A percentile compares a stretch with the other conserved stretches of the same genome.
These are phyloP conservation scores for Rhodotorula paludigena DNA, from an alignment of 768 basidiomycete species.

Conservation along the genomic window DNA sequence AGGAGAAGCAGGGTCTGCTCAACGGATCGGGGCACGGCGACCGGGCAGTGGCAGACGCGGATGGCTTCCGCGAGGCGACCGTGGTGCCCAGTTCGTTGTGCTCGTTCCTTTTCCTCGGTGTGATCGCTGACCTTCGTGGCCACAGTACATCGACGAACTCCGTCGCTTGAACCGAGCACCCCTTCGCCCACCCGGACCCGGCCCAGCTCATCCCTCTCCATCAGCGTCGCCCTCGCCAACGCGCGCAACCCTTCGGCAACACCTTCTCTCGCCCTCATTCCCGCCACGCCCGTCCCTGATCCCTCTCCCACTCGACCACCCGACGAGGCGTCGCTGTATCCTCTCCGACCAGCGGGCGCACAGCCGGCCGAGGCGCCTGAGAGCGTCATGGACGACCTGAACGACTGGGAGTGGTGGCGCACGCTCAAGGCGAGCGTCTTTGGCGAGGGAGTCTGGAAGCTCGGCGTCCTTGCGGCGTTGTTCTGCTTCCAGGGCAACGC, in stretches of 20 bases:
- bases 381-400: not conserved
- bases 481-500: conserved; percentile 61
- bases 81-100: not conserved
- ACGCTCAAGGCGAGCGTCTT: conserved; percentile 57
- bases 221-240: conserved; percentile 28
- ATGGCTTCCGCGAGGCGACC: not conserved
- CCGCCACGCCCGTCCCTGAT: conserved; percentile 14
- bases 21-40: not conserved
- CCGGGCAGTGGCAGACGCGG: not conserved
- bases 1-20: not conserved
- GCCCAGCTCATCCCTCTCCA: conserved; percentile 5
- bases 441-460: conserved; percentile 84
- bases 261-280: conserved; percentile 24
- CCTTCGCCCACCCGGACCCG: not conserved
- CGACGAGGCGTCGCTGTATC: conserved; percentile 7
- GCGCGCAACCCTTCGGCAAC: not conserved
- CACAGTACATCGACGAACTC: conserved; percentile 3
- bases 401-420: conserved; percentile 23
- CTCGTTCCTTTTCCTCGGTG: not conserved
- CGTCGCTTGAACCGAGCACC: not conserved
- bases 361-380: not conserved
- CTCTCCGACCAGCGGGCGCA: not conserved
- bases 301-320: conserved; percentile 10
- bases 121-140: no score
- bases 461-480: conserved; percentile 88